phyloP scores from a whole-genome alignment of 1,284 basidiomycete species.

The Agaricales sp. region DNA sequence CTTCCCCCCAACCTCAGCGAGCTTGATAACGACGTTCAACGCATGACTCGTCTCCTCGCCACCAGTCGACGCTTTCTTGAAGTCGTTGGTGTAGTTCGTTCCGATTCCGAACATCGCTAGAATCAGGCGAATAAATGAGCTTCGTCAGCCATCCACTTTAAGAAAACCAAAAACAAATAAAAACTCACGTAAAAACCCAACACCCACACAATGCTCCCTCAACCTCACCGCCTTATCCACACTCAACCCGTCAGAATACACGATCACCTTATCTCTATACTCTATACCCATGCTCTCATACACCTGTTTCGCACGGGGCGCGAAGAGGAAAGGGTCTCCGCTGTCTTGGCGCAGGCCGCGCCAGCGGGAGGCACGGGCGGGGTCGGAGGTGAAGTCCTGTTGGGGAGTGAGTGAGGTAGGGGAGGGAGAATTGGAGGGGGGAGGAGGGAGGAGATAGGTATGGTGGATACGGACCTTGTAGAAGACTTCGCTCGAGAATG shows the following conservation, averaged over 20 bases:
- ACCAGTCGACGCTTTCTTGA: slow-evolving; percentile 45
- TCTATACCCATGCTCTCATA: slow-evolving; percentile 64
- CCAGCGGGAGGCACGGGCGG: slow-evolving; percentile 62
- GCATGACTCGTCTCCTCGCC: slow-evolving; percentile 60
- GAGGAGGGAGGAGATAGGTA: slow-evolving; percentile 3
- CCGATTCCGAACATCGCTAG: slow-evolving; percentile 82
- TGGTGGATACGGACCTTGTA: slow-evolving; percentile 42
- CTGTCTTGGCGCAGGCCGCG: slow-evolving; percentile 84
- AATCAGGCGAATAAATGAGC: neutral
- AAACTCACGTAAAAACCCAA: slow-evolving; percentile 62
- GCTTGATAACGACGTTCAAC: slow-evolving; percentile 91
- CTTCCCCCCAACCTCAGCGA: slow-evolving; percentile 61
- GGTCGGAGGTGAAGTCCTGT: slow-evolving; percentile 54
- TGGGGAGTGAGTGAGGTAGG: slow-evolving; percentile 1
- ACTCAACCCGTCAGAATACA: slow-evolving; percentile 78
- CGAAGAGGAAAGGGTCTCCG: slow-evolving; percentile 77
- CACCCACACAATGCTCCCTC: slow-evolving; percentile 59
- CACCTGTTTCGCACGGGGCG: slow-evolving; percentile 56
- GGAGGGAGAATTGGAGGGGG: neutral
- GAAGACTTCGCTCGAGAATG: slow-evolving; percentile 80
- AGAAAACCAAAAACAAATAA: neutral
- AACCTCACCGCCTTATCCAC: slow-evolving; percentile 63
- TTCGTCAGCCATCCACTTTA: neutral
- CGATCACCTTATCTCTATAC: slow-evolving; percentile 54
- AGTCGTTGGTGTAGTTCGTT: slow-evolving; percentile 87